Base-by-base conservation (phyloP, 768 basidiomycete species). In the Leccinum disarticulatum region DNA sequence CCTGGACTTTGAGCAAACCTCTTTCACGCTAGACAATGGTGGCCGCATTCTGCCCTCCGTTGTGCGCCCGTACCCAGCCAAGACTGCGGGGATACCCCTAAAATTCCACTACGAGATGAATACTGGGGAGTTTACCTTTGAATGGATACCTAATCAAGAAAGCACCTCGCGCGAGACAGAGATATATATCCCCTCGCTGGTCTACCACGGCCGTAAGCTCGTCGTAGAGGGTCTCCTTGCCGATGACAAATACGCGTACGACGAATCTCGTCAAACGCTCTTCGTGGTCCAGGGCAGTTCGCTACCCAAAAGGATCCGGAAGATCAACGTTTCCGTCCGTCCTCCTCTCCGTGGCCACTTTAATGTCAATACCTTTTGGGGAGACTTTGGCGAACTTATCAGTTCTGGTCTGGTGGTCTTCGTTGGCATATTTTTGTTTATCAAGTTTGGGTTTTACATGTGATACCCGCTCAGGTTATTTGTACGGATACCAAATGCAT, bases 51-150 rank as follows among this genome's bases (percentile, higher is more conserved):
- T 98, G 3, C 75, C 83, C 14, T 81, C 90, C 4, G 74, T 97
- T 54, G 93, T 96, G 27, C 85, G 96, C 2, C 96, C 96, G 4
- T 97, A 98, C 72, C 84, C 94, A 1, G 85, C 93, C 54, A 96
- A 95, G 71, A 90, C 88, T 0, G 91, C 93, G 1, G 96, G 96
- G 11, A 83, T 91, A 15, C 95, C 95, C 0, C 68, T 87, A 9
- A 75, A 74, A 6, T 88, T 88, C 65, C 79, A 84, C 17, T 96
- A 93, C 72, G 90, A 93, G 71, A 81, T 90, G 79, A 89, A 84
- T 56, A 86, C 84, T 0, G 89, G 90, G 3, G 70, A 73, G 10
- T 88, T 91, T 67, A 74, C 72, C 1, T 91, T 81, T 64, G 82
- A 83, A 66, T 94, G 90, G 91, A 72, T 74, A 27, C 62, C 69